Percentiles rank a stretch among this genome's conserved stretches.
Conservation (phyloP, 805 yeast species). For the Metschnikowia reukaufii region DNA sequence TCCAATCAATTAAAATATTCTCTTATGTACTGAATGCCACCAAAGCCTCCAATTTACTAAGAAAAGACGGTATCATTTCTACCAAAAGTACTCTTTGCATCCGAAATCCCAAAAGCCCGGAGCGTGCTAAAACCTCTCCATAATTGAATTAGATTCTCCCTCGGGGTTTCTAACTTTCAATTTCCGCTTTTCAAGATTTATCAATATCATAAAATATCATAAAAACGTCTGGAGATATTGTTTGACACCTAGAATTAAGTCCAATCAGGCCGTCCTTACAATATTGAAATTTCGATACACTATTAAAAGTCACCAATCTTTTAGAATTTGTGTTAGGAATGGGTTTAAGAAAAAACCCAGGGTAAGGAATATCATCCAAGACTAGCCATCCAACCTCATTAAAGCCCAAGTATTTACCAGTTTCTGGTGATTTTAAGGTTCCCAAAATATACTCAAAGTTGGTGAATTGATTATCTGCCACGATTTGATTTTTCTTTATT, state of each 20-base stretch:
- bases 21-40: too few species aligned
- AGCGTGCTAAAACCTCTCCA: too few species aligned
- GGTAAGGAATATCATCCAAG: not conserved
- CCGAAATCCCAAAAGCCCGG: too few species aligned
- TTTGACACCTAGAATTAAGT: not conserved
- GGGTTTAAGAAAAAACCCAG: not conserved
- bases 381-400: constrained; percentile 2
- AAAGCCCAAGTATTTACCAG: not conserved
- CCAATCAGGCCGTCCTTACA: not conserved
- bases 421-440: not conserved
- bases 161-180: too few species aligned
- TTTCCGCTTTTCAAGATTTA: too few species aligned
- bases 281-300: not conserved
- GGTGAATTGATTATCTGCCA: not conserved
- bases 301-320: not conserved
- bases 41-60: too few species aligned
- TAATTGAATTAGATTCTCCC: too few species aligned
- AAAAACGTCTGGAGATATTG: too few species aligned
- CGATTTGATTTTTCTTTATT: not conserved
- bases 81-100: too few species aligned
- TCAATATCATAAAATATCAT: too few species aligned
- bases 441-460: not conserved
- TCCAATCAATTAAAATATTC: too few species aligned
- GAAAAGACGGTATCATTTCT: too few species aligned
- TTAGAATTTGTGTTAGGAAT: not conserved